These are phyloP conservation scores for Zizania palustris DNA, from an alignment of 202 grass and related monocot species.

Conservation along the genomic window DNA sequence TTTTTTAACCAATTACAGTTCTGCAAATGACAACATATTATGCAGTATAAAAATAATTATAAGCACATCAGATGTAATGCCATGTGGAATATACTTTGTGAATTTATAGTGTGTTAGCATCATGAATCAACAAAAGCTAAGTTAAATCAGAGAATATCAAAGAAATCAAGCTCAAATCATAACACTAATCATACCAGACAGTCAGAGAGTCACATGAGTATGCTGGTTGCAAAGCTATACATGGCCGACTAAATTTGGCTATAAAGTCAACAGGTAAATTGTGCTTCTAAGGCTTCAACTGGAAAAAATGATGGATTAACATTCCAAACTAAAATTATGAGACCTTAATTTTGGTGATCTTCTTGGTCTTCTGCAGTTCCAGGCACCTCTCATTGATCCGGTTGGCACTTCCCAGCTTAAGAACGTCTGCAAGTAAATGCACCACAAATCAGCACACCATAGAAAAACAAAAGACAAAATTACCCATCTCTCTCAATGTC, in stretches of 20 bases:
- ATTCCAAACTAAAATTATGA: slow-evolving; percentile 11
- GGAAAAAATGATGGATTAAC: neutral
- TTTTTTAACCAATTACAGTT: neutral
- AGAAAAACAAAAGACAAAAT: neutral
- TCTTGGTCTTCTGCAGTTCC: slow-evolving; percentile 86
- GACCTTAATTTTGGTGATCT: slow-evolving; percentile 72
- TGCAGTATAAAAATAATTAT: neutral
- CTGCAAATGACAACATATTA: neutral
- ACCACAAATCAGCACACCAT: slow-evolving; percentile 10
- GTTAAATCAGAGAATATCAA: neutral
- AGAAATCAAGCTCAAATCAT: neutral
- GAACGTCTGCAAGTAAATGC: slow-evolving; percentile 62
- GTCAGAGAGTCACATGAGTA: neutral
- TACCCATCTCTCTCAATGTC: slow-evolving; percentile 19
- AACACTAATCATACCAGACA: slow-evolving; percentile 1
- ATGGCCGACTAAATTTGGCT: neutral
- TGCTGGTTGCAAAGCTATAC: neutral
- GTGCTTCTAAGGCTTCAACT: neutral
- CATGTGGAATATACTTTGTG: neutral
- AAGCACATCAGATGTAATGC: slow-evolving; percentile 2
- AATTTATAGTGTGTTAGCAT: slow-evolving; percentile 18
- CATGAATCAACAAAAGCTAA: neutral
- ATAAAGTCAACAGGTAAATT: slow-evolving; percentile 1
- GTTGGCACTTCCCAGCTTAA: slow-evolving; percentile 68
- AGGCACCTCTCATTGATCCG: slow-evolving; percentile 83